Conservation (phyloP, 495 filamentous ascomycete species). For the Lasiosphaeris hirsuta region DNA sequence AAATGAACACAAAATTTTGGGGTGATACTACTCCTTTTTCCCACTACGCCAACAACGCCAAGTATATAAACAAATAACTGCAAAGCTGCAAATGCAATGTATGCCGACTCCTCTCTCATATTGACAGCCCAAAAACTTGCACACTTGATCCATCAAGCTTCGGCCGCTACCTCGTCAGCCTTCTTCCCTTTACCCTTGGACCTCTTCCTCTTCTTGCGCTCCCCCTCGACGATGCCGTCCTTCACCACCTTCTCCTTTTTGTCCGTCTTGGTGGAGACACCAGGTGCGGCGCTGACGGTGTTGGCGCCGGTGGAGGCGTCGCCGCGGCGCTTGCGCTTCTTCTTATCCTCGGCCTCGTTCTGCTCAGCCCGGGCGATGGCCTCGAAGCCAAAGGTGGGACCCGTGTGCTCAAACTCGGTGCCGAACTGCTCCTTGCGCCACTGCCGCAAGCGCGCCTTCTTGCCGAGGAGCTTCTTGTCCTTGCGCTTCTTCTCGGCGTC, state of each 20-base stretch:
- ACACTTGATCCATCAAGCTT: conserved; percentile 4
- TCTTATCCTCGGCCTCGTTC: conserved; percentile 1
- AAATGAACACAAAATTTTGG: no score
- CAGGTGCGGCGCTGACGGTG: conserved; percentile 1
- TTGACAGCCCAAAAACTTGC: no score
- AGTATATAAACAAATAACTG: no score
- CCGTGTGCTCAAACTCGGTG: conserved; percentile 48
- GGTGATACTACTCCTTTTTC: no score
- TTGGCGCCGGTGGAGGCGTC: conserved; percentile 17
- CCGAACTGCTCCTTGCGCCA: conserved; percentile 95
- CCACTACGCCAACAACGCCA: no score
- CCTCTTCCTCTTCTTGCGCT: conserved; percentile 51
- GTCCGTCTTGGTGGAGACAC: neutral
- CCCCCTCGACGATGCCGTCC: conserved; percentile 28
- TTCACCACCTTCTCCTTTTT: conserved; percentile 11
- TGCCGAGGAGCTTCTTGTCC: conserved; percentile 82
- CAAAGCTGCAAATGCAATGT: no score
- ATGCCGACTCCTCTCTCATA: no score
- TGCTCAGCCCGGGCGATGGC: conserved; percentile 20
- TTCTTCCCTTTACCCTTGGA: conserved; percentile 35
- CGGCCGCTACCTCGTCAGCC: conserved; percentile 21
- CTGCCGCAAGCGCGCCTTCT: conserved; percentile 83
- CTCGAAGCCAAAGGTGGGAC: conserved; percentile 48
- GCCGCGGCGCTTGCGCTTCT: neutral
- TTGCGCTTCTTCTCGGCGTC: conserved; percentile 82